Percentiles rank a stretch among this genome's conserved stretches.
Evolutionary conservation across 2,329 filamentous ascomycete genomes (phyloP).

Genomic region (Huntiella omanensis): DNA sequence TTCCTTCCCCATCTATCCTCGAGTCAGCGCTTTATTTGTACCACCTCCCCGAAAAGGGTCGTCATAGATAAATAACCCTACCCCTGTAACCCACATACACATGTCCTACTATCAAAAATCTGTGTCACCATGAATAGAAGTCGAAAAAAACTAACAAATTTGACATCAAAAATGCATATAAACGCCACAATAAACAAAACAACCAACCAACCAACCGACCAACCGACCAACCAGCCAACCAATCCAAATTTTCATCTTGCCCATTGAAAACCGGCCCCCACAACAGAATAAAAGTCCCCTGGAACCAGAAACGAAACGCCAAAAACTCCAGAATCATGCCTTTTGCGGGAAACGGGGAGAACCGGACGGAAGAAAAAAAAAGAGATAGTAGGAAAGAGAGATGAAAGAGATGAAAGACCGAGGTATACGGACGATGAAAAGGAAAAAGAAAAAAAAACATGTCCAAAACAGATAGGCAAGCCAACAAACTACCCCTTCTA

Average conservation of each 20-base stretch:
- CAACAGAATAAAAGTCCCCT: no score
- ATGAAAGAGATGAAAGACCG: neutral
- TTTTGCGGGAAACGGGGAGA: neutral
- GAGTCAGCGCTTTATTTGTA: no score
- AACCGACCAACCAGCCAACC: neutral
- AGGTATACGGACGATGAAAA: no score
- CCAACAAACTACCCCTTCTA: conserved; percentile 15
- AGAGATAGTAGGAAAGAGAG: neutral
- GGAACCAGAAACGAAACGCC: no score
- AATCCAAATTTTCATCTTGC: neutral
- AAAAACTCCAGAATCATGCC: neutral
- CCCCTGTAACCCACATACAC: no score
- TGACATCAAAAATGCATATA: neutral
- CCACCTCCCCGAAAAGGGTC: no score
- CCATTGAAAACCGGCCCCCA: no score
- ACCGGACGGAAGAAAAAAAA: neutral
- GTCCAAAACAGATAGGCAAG: neutral
- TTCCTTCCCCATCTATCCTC: no score
- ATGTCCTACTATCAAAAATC: no score
- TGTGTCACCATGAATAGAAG: no score
- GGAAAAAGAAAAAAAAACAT: neutral
- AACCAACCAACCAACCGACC: no score
- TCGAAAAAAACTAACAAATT: neutral
- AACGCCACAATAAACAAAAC: neutral
- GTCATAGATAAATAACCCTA: no score